Percentiles rank a stretch among this genome's conserved stretches.
These are phyloP conservation scores for Lachancea quebecensis DNA, from an alignment of 805 yeast genomes.

Conservation along the genomic window DNA sequence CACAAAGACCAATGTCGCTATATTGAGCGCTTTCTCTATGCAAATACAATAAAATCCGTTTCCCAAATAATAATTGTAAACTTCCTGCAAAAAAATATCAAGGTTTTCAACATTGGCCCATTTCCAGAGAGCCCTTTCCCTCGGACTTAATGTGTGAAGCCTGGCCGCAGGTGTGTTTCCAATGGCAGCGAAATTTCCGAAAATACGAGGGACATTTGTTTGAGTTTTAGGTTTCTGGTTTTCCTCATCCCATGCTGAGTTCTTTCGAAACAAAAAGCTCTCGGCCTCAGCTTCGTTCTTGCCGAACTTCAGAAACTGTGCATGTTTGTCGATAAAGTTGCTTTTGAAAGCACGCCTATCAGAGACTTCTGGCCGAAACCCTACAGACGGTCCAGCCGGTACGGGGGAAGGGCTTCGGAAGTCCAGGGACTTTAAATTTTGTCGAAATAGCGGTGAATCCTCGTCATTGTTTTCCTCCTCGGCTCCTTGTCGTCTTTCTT, in stretches of 20 bases:
- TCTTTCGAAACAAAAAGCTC: slow-evolving; percentile 18
- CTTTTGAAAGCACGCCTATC: not conserved
- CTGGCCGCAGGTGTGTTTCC: slow-evolving; percentile 22
- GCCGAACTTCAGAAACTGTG: not conserved
- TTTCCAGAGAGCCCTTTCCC: slow-evolving; percentile 81
- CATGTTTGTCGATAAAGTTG: not conserved
- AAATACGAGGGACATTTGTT: slow-evolving; percentile 19
- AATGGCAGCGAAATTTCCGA: slow-evolving; percentile 21
- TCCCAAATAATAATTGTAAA: slow-evolving; percentile 77
- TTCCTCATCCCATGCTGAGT: slow-evolving; percentile 9
- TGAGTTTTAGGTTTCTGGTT: not conserved
- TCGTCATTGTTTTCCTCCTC: slow-evolving; percentile 8
- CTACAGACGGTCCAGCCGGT: slow-evolving; percentile 1
- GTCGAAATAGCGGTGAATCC: slow-evolving; percentile 15
- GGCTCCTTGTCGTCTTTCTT: not conserved
- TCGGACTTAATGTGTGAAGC: slow-evolving; percentile 45
- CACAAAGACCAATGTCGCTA: slow-evolving; percentile 71
- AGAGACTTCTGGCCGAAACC: not conserved
- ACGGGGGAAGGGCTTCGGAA: not conserved
- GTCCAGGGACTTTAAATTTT: not conserved
- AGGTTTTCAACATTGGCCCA: slow-evolving; percentile 96
- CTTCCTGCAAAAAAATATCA: slow-evolving; percentile 77
- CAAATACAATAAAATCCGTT: slow-evolving; percentile 81
- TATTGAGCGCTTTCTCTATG: slow-evolving; percentile 55
- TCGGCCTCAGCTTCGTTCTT: slow-evolving; percentile 9